phyloP scores from a whole-genome alignment of 148 eudicot genomes.

The Beta vulgaris region DNA sequence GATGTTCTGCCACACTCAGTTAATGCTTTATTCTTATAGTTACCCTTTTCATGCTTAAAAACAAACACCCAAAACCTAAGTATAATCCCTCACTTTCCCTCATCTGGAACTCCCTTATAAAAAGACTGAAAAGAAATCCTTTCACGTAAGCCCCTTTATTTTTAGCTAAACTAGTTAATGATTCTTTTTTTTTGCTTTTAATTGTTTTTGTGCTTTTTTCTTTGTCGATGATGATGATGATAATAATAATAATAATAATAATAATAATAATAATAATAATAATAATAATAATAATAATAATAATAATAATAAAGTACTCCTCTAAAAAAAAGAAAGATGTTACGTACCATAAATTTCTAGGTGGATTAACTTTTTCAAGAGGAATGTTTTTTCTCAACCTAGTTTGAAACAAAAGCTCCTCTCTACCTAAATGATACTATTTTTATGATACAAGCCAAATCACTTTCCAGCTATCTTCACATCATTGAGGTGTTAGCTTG shows the following conservation, averaged over 20 bases:
- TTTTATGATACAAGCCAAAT: conserved; percentile 25
- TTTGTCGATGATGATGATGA: neutral
- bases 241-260: too few relatives aligned
- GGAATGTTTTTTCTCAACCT: conserved; percentile 20
- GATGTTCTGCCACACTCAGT: conserved; percentile 22
- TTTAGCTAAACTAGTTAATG: neutral
- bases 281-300: too few relatives aligned
- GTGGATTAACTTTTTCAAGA: too few relatives aligned
- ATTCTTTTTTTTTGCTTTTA: neutral
- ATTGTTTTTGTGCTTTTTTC: neutral
- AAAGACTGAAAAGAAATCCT: conserved; percentile 17
- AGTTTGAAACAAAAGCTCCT: conserved; percentile 22
- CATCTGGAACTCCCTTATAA: neutral
- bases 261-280: too few relatives aligned
- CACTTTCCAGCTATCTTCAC: conserved; percentile 24
- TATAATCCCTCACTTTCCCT: neutral
- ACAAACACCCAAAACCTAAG: conserved; percentile 13
- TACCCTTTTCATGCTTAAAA: conserved; percentile 26
- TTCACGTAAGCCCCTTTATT: conserved; percentile 9
- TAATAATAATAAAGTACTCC: too few relatives aligned
- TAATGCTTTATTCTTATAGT: conserved; percentile 31
- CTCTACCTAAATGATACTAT: conserved; percentile 11
- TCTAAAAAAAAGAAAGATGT: neutral
- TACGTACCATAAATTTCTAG: neutral
- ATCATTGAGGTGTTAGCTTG: conserved; percentile 19